These are phyloP conservation scores for Cyberlindnera maritima DNA, from an alignment of 805 yeast species.

Conservation along the genomic window DNA sequence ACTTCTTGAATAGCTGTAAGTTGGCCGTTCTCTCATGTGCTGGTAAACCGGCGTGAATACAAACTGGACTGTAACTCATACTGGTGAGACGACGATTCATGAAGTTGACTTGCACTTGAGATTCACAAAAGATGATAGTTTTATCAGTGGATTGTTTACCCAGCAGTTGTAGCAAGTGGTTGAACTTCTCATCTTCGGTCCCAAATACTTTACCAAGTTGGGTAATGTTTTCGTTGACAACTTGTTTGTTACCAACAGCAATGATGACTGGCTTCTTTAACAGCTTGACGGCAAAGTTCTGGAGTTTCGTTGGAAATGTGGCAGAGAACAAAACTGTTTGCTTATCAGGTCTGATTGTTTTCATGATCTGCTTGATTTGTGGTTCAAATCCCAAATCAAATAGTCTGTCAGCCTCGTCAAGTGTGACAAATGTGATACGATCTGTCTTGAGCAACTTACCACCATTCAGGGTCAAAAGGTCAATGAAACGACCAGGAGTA, in stretches of 20 bases:
- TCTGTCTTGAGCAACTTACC: conserved; percentile 67
- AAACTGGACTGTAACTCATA: conserved; percentile 55
- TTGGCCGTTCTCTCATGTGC: conserved; percentile 79
- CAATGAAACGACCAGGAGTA: conserved; percentile 94
- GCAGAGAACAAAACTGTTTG: conserved; percentile 94
- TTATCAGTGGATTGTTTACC: conserved; percentile 47
- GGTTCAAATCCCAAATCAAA: conserved; percentile 98
- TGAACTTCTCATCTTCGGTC: conserved; percentile 54
- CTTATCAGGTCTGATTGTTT: conserved; percentile 75
- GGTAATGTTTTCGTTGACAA: conserved; percentile 75
- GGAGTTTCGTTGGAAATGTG: conserved; percentile 83
- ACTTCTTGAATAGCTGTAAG: conserved; percentile 59
- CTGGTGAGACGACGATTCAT: conserved; percentile 51
- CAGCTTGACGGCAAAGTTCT: conserved; percentile 64
- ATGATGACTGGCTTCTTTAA: conserved; percentile 69
- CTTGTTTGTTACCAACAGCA: conserved; percentile 73
- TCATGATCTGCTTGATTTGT: conserved; percentile 78
- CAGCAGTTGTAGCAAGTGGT: conserved; percentile 51
- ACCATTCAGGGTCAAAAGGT: conserved; percentile 75
- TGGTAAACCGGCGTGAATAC: conserved; percentile 91
- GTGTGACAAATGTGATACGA: conserved; percentile 75
- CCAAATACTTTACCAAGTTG: conserved; percentile 67
- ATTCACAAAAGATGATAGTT: conserved; percentile 79
- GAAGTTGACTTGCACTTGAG: conserved; percentile 82
- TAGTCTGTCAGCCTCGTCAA: conserved; percentile 96